phyloP scores from a whole-genome alignment of 2,329 filamentous ascomycete species.

The Lecanicillium sp. region DNA sequence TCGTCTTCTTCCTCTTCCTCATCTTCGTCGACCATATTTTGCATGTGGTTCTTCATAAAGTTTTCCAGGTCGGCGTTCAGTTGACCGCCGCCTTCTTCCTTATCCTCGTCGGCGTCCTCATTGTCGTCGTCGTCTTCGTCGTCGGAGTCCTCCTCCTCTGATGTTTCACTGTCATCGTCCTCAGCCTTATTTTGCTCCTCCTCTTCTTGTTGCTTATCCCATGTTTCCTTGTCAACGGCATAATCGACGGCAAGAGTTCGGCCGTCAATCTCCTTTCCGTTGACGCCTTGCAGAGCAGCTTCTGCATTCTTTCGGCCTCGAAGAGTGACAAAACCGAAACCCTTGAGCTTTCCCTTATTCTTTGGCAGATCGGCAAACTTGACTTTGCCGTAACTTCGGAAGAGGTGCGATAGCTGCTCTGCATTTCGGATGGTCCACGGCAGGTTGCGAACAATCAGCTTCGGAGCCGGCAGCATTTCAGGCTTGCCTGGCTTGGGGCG shows the following conservation, averaged over 20 bases:
- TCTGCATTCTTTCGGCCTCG: conserved; percentile 86
- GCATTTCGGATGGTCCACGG: conserved; percentile 91
- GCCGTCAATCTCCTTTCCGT: conserved; percentile 85
- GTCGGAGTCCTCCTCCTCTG: conserved; percentile 19
- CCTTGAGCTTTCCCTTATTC: conserved; percentile 65
- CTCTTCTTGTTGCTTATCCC: conserved; percentile 56
- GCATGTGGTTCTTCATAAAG: conserved; percentile 51
- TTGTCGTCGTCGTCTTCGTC: conserved; percentile 20
- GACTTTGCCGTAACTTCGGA: conserved; percentile 84
- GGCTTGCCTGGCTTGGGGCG: conserved; percentile 50
- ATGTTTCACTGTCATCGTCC: conserved; percentile 15
- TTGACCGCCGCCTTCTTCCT: conserved; percentile 31
- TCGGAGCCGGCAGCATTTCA: conserved; percentile 54
- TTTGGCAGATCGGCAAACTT: conserved; percentile 81
- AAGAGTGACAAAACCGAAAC: conserved; percentile 90
- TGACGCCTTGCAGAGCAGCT: conserved; percentile 74
- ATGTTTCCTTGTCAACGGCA: conserved; percentile 87
- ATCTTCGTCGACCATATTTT: conserved; percentile 51
- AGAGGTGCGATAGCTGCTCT: conserved; percentile 71
- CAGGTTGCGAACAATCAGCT: conserved; percentile 84
- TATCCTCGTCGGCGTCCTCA: conserved; percentile 18
- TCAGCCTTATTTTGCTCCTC: conserved; percentile 23
- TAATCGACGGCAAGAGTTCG: conserved; percentile 88
- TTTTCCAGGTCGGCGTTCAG: conserved; percentile 41
- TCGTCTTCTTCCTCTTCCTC: conserved; percentile 39